phyloP scores from a whole-genome alignment of 345 rosid genomes.

The Cardamine occulta region DNA sequence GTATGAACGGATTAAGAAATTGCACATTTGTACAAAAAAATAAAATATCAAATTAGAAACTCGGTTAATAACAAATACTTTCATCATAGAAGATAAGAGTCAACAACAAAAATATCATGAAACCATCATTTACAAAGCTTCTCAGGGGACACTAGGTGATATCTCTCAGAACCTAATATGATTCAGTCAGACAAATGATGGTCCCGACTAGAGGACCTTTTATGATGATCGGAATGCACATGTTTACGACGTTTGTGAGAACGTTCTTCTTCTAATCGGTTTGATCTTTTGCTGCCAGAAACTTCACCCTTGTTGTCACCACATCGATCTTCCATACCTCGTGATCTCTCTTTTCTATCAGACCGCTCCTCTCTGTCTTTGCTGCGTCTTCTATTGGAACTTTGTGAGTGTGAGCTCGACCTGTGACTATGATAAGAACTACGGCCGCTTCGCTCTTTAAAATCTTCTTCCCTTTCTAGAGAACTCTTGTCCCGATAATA shows the following conservation, averaged over 20 bases:
- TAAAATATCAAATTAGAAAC: too few relatives aligned
- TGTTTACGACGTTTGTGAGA: constrained; percentile 36
- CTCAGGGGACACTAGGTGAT: neutral
- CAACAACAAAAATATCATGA: too few relatives aligned
- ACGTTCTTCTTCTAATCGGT: constrained; percentile 33
- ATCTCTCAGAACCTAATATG: neutral
- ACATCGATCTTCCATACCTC: constrained; percentile 41
- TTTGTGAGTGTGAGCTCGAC: constrained; percentile 30
- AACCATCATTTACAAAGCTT: neutral
- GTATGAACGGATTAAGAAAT: too few relatives aligned
- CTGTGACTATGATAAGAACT: constrained; percentile 27
- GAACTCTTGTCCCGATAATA: constrained; percentile 41
- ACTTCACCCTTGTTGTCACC: constrained; percentile 40
- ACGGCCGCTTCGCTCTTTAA: constrained; percentile 1
- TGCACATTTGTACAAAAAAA: too few relatives aligned
- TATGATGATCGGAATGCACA: neutral
- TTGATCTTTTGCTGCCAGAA: constrained; percentile 38
- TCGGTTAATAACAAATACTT: neutral
- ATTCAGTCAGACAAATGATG: neutral
- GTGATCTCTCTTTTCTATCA: constrained; percentile 47
- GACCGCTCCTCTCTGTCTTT: constrained; percentile 45
- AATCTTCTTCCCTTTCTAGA: constrained; percentile 44
- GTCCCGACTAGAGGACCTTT: neutral
- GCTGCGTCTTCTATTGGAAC: constrained; percentile 33
- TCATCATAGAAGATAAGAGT: neutral